Evolutionary conservation across 192 early-diverging fungal species (phyloP), one percentile per base, ranked within the genome.

Genomic region (Gigaspora rosea): DNA sequence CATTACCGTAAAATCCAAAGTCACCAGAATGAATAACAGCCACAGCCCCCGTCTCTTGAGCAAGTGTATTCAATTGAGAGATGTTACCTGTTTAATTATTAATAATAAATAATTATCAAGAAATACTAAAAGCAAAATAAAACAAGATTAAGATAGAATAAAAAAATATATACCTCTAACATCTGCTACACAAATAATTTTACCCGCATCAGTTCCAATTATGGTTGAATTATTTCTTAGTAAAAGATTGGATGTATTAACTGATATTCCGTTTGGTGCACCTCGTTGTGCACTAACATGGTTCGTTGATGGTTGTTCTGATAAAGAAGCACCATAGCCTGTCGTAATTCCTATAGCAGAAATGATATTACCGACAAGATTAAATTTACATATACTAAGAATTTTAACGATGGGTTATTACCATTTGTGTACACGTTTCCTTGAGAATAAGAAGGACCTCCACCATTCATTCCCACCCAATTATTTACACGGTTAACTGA

Each of bases 1-100:
- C 0, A 46, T 68, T 80, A 88, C 88, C 88, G 80, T 88, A 90
- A 65, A 90, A 90, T 36, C 87, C 87, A 74, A 90, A 90, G 77
- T 90, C 88, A 33, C 88, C 88, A 27, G 87, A 86, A 52, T 90
- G 88, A 46, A 90, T 86, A 41, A 90, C 80, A 70, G 81, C 72
- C 47, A 82, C 79, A 7, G 88, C 88, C 48, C 85, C 84, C 9
- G 86, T 82, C 56, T 87, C 83, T 58, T 84, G 83, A 54, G 86
- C 88, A 18, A 90, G 79, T 48, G 81, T 72, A 75, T 90, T 88
- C 12, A 90, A 77, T 75, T 87, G 86, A 59, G 88, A 90, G 33
- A 90, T 82, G 35, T 85, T 80, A 48, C 88, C 88, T 69, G 27
- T 50, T 50, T 16, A 27, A 27, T 51, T 48, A 7, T 16, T 50